phyloP scores from a whole-genome alignment of 2,329 filamentous ascomycete genomes.

The Monilinia fructicola region DNA sequence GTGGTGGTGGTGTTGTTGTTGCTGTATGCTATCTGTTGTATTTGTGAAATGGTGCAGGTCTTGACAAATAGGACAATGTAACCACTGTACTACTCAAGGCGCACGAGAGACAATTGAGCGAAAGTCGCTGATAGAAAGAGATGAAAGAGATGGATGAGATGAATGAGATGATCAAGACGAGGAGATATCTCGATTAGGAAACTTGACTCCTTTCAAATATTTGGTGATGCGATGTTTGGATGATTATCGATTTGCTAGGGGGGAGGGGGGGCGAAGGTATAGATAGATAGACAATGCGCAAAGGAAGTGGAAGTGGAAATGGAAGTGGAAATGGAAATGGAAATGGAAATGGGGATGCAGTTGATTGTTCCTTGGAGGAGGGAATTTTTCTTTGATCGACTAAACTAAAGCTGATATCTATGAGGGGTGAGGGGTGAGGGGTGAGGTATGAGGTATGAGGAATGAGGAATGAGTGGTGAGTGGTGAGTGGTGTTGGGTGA shows the following conservation, averaged over 20 bases:
- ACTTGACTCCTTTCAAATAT: neutral
- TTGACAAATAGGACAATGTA: constrained; percentile 1
- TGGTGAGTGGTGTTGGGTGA: no score
- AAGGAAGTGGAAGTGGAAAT: no score
- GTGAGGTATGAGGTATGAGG: no score
- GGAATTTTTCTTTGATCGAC: no score
- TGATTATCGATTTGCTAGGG: neutral
- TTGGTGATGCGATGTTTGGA: constrained; percentile 5
- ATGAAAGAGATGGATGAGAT: neutral
- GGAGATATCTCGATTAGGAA: neutral
- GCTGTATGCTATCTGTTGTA: constrained; percentile 1
- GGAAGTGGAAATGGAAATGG: neutral
- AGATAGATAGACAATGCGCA: neutral
- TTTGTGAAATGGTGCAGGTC: constrained; percentile 19
- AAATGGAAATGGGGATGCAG: no score
- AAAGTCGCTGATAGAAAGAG: neutral
- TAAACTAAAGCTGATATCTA: no score
- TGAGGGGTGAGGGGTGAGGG: no score
- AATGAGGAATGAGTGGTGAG: no score
- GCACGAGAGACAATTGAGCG: constrained; percentile 14
- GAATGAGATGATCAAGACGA: neutral
- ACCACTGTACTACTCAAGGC: constrained; percentile 4
- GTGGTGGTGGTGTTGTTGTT: neutral
- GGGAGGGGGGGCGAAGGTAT: neutral
- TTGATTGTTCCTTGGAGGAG: no score